Evolutionary conservation across 2,329 filamentous ascomycete genomes (phyloP).

Genomic region (Ascochyta koolunga): DNA sequence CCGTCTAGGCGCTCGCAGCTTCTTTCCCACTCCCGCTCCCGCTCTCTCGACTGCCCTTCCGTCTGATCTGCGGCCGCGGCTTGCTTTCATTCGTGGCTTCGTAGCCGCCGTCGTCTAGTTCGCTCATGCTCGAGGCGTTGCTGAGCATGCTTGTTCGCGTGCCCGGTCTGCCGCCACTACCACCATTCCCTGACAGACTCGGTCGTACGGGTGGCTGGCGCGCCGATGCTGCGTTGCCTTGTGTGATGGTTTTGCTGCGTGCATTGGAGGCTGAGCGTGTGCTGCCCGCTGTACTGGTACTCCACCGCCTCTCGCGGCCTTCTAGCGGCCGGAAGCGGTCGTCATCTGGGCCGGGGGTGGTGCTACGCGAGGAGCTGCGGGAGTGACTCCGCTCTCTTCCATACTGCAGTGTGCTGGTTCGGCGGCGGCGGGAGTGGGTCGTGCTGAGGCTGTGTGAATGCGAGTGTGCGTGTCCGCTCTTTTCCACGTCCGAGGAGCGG

Average conservation of each 20-base stretch:
- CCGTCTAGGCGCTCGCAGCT: slow-evolving; percentile 1
- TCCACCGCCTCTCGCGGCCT: slow-evolving; percentile 39
- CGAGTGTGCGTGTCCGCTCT: slow-evolving; percentile 27
- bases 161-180: slow-evolving; percentile 38
- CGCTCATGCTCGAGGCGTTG: slow-evolving; percentile 31
- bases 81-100: slow-evolving; percentile 9
- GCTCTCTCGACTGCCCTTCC: slow-evolving; percentile 12
- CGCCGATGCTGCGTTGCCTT: slow-evolving; percentile 35
- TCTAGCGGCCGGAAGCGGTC: slow-evolving; percentile 28
- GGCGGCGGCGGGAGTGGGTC: slow-evolving; percentile 26
- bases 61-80: not conserved
- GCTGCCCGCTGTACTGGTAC: slow-evolving; percentile 40
- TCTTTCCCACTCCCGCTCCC: slow-evolving; percentile 13
- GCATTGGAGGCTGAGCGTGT: slow-evolving; percentile 28
- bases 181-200: slow-evolving; percentile 26
- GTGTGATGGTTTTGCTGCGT: slow-evolving; percentile 24
- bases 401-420: slow-evolving; percentile 32
- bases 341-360: slow-evolving; percentile 40
- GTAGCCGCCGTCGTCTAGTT: slow-evolving; percentile 23
- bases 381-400: slow-evolving; percentile 39
- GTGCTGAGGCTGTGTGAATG: slow-evolving; percentile 9
- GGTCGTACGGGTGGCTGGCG: slow-evolving; percentile 29
- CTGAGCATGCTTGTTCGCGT: slow-evolving; percentile 44
- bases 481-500: slow-evolving; percentile 39
- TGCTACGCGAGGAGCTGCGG: slow-evolving; percentile 39